Percentiles rank a stretch among this genome's conserved stretches.
phyloP scores from a whole-genome alignment of 441 rosid genomes.

The Euphorbia schlechtendalii region DNA sequence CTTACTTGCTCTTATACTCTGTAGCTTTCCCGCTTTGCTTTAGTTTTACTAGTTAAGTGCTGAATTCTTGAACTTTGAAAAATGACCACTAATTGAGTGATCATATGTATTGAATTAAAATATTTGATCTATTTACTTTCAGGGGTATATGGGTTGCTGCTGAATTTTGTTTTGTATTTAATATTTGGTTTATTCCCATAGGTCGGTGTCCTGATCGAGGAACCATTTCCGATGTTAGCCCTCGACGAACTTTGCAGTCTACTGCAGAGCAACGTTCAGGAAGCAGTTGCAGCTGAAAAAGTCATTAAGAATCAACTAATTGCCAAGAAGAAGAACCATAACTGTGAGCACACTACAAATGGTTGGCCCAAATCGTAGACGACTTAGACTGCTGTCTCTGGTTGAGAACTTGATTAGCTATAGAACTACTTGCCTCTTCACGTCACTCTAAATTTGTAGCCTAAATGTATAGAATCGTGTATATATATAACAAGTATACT shows the following conservation, averaged over 20 bases:
- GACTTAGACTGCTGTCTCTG: not conserved
- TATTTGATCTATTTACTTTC: not conserved
- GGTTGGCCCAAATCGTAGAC: conserved; percentile 55
- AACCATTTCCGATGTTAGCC: conserved; percentile 88
- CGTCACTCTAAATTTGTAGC: no score
- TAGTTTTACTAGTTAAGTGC: no score
- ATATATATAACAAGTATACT: conserved; percentile 2
- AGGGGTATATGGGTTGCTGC: not conserved
- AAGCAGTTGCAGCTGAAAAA: conserved; percentile 54
- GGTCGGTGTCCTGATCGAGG: conserved; percentile 98
- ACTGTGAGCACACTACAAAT: conserved; percentile 48
- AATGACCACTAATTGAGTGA: no score
- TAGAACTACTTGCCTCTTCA: no score
- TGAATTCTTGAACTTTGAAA: no score
- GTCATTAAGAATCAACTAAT: conserved; percentile 42
- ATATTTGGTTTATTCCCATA: conserved; percentile 19
- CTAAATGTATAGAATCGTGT: not conserved
- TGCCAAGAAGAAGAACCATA: conserved; percentile 37
- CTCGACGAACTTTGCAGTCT: conserved; percentile 68
- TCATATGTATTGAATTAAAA: not conserved
- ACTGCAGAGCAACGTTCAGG: conserved; percentile 48
- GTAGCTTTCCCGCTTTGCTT: not conserved
- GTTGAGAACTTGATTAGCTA: not conserved
- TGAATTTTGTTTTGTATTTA: not conserved
- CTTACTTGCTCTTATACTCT: not conserved